phyloP scores from a whole-genome alignment of 371 early-diverging fungal genomes.

The Mortierella sp. region DNA sequence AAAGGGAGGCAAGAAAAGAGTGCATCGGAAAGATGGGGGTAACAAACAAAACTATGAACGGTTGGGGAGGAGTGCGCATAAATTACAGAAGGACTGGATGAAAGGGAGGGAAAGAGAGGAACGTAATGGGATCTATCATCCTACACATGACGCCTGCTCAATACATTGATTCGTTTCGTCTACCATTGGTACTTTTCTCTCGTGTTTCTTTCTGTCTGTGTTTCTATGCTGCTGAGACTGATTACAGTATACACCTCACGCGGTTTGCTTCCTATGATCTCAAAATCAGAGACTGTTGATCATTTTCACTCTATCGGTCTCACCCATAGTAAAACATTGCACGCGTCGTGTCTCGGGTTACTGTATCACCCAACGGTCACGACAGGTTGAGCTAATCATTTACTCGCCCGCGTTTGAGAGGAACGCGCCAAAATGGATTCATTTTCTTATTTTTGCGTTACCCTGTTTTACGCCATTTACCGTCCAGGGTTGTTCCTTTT shows the following conservation, averaged over 20 bases:
- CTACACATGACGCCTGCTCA: background rate
- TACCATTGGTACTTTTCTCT: background rate
- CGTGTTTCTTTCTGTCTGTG: too few relatives aligned
- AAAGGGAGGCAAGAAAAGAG: too few relatives aligned
- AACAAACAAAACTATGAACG: background rate
- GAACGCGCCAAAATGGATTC: background rate
- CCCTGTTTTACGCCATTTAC: background rate
- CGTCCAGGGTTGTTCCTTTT: background rate
- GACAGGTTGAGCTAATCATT: background rate
- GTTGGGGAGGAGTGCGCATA: background rate
- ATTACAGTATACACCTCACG: too few relatives aligned
- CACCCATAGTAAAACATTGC: background rate
- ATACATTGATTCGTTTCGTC: background rate
- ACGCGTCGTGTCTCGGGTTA: background rate
- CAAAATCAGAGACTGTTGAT: background rate
- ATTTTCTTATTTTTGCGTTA: background rate
- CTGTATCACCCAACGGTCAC: constrained; percentile 4
- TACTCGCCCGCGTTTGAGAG: background rate
- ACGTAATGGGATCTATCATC: background rate
- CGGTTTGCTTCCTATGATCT: too few relatives aligned
- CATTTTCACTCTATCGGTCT: background rate
- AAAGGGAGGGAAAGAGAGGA: background rate
- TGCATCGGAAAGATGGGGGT: background rate
- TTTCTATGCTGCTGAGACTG: too few relatives aligned
- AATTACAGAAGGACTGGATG: background rate